Percentiles rank a stretch among this genome's conserved stretches.
Evolutionary conservation across 768 basidiomycete genomes (phyloP).

Genomic region (Calocera viscosa): DNA sequence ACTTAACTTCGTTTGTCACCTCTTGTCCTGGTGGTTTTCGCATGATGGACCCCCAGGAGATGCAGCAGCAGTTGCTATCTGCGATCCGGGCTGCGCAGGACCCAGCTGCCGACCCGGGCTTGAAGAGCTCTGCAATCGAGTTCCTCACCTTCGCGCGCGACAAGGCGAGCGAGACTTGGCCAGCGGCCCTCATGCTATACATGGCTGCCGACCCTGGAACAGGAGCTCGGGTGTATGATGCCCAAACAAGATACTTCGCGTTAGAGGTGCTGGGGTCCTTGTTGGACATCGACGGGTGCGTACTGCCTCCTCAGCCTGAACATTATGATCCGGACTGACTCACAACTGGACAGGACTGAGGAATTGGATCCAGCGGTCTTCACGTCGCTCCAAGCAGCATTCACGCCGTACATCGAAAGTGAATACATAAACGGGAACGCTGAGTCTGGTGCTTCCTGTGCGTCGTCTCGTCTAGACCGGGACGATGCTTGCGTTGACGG

Average conservation of each 20-base stretch:
- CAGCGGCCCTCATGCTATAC: constrained; percentile 64
- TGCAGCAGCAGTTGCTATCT: constrained; percentile 25
- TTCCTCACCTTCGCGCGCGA: constrained; percentile 68
- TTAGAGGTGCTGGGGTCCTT: constrained; percentile 71
- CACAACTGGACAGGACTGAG: constrained; percentile 25
- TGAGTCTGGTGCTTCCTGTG: constrained; percentile 70
- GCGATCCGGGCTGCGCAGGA: constrained; percentile 84
- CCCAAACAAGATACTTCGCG: constrained; percentile 68
- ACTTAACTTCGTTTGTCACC: background rate
- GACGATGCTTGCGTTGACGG: constrained; percentile 17
- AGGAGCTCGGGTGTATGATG: constrained; percentile 53
- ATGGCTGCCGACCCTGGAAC: constrained; percentile 42
- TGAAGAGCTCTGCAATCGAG: constrained; percentile 78
- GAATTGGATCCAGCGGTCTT: constrained; percentile 22
- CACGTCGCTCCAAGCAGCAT: constrained; percentile 48
- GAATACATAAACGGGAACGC: constrained; percentile 81
- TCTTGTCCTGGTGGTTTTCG: background rate
- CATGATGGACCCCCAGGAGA: background rate
- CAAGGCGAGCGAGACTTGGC: constrained; percentile 59
- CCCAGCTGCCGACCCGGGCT: constrained; percentile 34
- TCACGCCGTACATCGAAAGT: constrained; percentile 70
- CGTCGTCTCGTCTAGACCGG: constrained; percentile 29
- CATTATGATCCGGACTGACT: background rate
- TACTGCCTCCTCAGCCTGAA: constrained; percentile 9
- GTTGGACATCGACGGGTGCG: constrained; percentile 62